Evolutionary conservation across 2,329 filamentous ascomycete species (phyloP), one percentile per base, ranked within the genome.

Genomic region (Paraconiothyrium sp.): DNA sequence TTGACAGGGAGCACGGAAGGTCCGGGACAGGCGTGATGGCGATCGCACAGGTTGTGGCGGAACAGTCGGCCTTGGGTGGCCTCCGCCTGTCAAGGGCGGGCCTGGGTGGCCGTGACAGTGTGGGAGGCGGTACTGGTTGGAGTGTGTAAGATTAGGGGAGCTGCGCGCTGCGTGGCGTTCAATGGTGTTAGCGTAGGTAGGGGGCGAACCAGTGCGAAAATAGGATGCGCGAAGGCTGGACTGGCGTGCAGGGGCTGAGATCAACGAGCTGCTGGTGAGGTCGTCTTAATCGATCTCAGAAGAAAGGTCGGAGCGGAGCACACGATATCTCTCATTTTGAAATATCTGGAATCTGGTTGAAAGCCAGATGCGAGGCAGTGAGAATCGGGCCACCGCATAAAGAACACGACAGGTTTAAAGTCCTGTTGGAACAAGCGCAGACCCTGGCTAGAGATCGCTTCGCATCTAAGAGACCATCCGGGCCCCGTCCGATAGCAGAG

Each of bases 391-490:
- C 39, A 6, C n/a, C 14, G 39, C 39, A 41, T 41, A 6, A 5
- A 41, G 16, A 41, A 41, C 14, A 7, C 39, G 39, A 30, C 27
- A 30, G 39, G 4, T n/a, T 16, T 14, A 20, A 20, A 41, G 14
- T 20, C 39, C 4, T 41, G 16, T 41, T 20, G 39, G 39, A 41
- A n/a, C 7, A 41, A 41, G n/a, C 13, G 14, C 16, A 22, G 46
- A 32, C 46, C 46, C 46, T 32, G 46, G 46, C 46, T 48, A 24
- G 20, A 24, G 46, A 48, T 48, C 46, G 46, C 46, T 48, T 48
- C 41, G 14, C 39, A 13, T 39, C 11, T 41, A n/a, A 41, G 39
- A 7, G n/a, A 41, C 39, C n/a, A 41, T 41, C 27, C 39, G 39
- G 39, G 39, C 13, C 6, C 14, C 39, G 14, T 11, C n/a, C n/a